These are phyloP conservation scores for Skeletonema grethae DNA, from an alignment of 108 stramenopile species.

Conservation along the genomic window DNA sequence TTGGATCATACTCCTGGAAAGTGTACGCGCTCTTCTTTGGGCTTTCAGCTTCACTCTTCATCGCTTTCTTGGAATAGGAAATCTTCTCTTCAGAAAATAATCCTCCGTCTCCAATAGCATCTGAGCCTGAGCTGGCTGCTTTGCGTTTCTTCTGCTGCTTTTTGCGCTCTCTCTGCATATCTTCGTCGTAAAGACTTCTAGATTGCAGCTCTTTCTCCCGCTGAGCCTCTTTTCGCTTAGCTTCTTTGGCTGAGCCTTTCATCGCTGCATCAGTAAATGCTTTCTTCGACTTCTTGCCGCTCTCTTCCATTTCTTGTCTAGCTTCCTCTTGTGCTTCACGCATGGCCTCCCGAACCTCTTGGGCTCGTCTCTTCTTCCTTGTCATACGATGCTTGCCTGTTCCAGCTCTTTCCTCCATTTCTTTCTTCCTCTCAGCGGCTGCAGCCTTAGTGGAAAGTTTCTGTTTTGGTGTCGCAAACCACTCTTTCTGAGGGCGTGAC, in stretches of 20 bases:
- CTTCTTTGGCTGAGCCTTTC: slow-evolving; percentile 57
- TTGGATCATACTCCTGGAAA: slow-evolving; percentile 65
- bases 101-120: slow-evolving; percentile 77
- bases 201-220: slow-evolving; percentile 42
- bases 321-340: slow-evolving; percentile 49
- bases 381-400: slow-evolving; percentile 89
- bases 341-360: slow-evolving; percentile 60
- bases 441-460: slow-evolving; percentile 65
- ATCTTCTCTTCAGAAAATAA: slow-evolving; percentile 80
- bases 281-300: slow-evolving; percentile 49
- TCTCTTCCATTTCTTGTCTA: slow-evolving; percentile 45
- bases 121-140: slow-evolving; percentile 40
- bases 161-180: slow-evolving; percentile 31
- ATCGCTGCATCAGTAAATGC: slow-evolving; percentile 44
- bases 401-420: slow-evolving; percentile 76
- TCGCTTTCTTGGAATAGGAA: slow-evolving; percentile 59
- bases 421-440: slow-evolving; percentile 60
- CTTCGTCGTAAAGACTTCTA: slow-evolving; percentile 50
- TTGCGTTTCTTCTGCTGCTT: slow-evolving; percentile 51
- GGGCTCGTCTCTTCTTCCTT: slow-evolving; percentile 82
- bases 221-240: slow-evolving; percentile 43
- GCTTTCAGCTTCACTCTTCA: slow-evolving; percentile 37
- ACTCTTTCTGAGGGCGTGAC: slow-evolving; percentile 73
- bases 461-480: slow-evolving; percentile 79
- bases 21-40: slow-evolving; percentile 48